A percentile compares a stretch with the other conserved stretches of the same genome.
Evolutionary conservation across 2,329 filamentous ascomycete species (phyloP).

Genomic region (Venturiaceae sp.): DNA sequence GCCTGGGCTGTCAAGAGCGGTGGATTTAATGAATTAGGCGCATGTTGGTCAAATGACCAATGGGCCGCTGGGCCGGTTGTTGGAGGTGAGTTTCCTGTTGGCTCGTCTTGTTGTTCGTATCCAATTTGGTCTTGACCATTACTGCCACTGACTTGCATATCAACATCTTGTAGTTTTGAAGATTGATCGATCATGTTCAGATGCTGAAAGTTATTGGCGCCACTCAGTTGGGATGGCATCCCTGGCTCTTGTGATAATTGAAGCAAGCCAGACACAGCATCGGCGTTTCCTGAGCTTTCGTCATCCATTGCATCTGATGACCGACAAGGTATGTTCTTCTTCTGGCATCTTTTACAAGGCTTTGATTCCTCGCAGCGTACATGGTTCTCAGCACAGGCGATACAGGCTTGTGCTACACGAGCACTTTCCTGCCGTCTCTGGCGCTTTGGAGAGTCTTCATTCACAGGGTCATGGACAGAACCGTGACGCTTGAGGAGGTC

Average conservation of each 20-base stretch:
- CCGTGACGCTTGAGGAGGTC: slow-evolving; percentile 43
- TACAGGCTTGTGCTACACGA: slow-evolving; percentile 41
- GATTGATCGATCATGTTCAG: background rate
- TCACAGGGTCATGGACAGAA: slow-evolving; percentile 28
- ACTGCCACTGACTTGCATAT: background rate
- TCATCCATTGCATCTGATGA: background rate
- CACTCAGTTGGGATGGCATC: background rate
- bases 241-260: background rate
- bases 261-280: background rate
- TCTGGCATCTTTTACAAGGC: slow-evolving; percentile 41
- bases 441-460: slow-evolving; percentile 20
- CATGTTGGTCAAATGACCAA: background rate
- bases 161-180: background rate
- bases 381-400: slow-evolving; percentile 41
- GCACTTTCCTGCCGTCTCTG: slow-evolving; percentile 11
- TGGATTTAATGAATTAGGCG: background rate
- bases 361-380: slow-evolving; percentile 46
- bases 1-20: background rate
- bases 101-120: background rate
- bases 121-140: background rate
- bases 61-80: background rate
- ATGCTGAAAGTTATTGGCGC: background rate
- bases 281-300: background rate
- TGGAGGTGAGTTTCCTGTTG: background rate
- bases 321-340: slow-evolving; percentile 36